Evolutionary conservation across 2,329 filamentous ascomycete species (phyloP), one percentile per base, ranked within the genome.

Genomic region (Aureobasidium melanogenum): DNA sequence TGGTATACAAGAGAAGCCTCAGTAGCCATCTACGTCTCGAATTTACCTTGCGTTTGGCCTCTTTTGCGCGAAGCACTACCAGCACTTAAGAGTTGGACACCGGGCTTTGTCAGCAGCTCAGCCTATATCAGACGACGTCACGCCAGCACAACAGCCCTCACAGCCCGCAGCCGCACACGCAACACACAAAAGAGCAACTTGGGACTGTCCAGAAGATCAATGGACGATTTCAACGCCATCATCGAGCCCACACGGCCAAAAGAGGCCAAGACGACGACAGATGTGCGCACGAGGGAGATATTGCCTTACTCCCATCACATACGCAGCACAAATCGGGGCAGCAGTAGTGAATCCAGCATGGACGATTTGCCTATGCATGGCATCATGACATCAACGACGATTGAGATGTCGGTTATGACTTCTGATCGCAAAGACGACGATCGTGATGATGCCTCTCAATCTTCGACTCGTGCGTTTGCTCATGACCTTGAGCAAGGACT

Each of bases 21-120:
- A 28, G 79, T 81, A 1, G 80, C 80, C 8, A 73, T 83, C 5
- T 77, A 78, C 63, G 79, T 83, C 10, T 75, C 79, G 64, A 84
- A 83, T 65, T 70, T 83, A 3, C 81, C 81, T 0, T 73, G 79
- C 51, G 76, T 82, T 59, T 84, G 80, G 80, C 76, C 79, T 1
- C 73, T 83, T 15, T 67, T 82, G 47, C 75, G 77, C 30, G 74
- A 77, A 55, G 55, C 55, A 5, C 44, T 64, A 34, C 63, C 63
- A n/a, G 57, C 43, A 24, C 56, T 64, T 34, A 61, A 61, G 17
- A 46, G 43, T 17, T 60, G 60, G 50, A 62, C 60, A 24, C 57
- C 57, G 10, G 57, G 57, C 19, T 60, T 60, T 38, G n/a, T 60
- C 44, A 51, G 44, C 47, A 51, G 44, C 46, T 39, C 34, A 8